These are phyloP conservation scores for Fusarium sarcochroum DNA, from an alignment of 2,329 filamentous ascomycete genomes.

Conservation along the genomic window DNA sequence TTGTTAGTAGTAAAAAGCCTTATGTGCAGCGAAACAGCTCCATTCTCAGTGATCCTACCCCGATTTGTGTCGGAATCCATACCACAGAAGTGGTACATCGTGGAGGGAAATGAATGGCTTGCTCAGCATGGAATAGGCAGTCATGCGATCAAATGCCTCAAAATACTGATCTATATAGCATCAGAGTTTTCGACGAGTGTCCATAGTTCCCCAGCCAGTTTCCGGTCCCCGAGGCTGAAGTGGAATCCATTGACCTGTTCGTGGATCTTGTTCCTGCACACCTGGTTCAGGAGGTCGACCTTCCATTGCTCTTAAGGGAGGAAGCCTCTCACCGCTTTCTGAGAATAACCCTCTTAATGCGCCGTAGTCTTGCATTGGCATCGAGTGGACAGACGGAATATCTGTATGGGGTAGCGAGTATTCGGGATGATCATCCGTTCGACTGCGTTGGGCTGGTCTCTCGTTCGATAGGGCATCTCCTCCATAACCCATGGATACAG, in stretches of 20 bases:
- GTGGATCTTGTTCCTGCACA: conserved; percentile 53
- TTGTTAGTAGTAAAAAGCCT: no score
- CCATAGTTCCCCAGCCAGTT: conserved; percentile 55
- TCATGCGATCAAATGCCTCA: conserved; percentile 10
- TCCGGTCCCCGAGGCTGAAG: conserved; percentile 52
- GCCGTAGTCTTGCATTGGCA: conserved; percentile 57
- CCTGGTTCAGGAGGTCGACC: conserved; percentile 48
- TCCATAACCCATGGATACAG: conserved; percentile 53
- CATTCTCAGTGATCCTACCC: no score
- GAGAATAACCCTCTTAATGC: conserved; percentile 55
- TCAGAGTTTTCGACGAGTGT: conserved; percentile 43
- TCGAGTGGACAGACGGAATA: conserved; percentile 58
- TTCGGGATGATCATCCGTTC: conserved; percentile 64
- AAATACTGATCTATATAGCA: conserved; percentile 31
- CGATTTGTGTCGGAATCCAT: no score
- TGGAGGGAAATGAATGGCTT: no score
- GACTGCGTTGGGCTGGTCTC: conserved; percentile 61
- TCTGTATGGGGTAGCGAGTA: conserved; percentile 58
- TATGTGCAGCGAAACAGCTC: no score
- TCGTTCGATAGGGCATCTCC: conserved; percentile 62
- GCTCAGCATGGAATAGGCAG: no score
- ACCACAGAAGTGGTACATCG: no score
- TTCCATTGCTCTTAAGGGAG: conserved; percentile 64
- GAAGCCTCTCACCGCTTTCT: conserved; percentile 60
- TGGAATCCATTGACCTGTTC: conserved; percentile 55